phyloP scores from a whole-genome alignment of 257 asterid genomes.

The Nicotiana noctiflora region DNA sequence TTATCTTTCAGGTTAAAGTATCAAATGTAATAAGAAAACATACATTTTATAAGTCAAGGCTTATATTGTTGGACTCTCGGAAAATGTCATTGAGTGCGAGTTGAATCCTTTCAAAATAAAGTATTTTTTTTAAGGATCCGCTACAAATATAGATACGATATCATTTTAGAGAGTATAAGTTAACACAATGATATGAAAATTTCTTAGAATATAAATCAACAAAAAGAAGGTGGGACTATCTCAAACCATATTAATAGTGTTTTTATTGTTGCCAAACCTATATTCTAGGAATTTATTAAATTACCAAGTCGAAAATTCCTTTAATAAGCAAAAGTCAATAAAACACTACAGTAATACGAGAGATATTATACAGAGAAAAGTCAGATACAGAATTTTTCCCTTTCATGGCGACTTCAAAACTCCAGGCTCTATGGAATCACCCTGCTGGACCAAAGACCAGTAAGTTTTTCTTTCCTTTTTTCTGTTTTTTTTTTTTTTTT shows the following conservation, averaged over 20 bases:
- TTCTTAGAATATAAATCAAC: neutral
- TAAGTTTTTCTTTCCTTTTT: neutral
- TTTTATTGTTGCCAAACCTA: neutral
- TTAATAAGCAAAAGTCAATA: neutral
- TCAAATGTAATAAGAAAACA: no score
- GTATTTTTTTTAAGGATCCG: no score
- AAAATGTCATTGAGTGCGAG: no score
- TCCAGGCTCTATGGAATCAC: slow-evolving; percentile 20
- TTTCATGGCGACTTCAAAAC: slow-evolving; percentile 17
- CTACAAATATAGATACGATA: no score
- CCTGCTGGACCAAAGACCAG: slow-evolving; percentile 19
- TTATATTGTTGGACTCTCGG: no score
- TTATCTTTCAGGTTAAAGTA: no score
- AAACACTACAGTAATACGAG: neutral
- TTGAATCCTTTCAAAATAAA: no score
- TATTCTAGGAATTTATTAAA: neutral
- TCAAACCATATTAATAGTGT: neutral
- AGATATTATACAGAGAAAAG: neutral
- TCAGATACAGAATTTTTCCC: neutral
- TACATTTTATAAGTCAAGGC: no score
- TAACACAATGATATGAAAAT: no score
- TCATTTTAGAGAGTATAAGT: no score
- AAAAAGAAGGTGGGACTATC: neutral
- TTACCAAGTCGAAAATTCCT: neutral
- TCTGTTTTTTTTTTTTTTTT: neutral